Conservation (phyloP, 805 yeast genomes). For the Monosporozyma unispora region DNA sequence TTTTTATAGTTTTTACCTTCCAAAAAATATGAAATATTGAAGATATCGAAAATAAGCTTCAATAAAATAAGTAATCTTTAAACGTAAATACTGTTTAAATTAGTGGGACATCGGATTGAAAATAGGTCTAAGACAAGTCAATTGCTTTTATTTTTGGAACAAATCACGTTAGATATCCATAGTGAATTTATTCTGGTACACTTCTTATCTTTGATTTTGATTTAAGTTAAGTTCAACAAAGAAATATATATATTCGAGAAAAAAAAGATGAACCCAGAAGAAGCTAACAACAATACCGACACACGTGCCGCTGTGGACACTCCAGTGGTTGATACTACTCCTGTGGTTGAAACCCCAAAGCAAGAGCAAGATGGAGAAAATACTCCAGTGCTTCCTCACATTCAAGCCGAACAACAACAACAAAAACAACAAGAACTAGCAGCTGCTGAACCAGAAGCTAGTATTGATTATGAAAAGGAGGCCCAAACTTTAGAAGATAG, state of each 20-base stretch:
- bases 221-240: neutral
- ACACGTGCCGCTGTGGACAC: neutral
- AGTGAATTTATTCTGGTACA: neutral
- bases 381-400: neutral
- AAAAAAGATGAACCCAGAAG: neutral
- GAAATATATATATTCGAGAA: neutral
- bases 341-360: neutral
- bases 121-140: neutral
- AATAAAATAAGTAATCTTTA: neutral
- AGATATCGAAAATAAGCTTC: neutral
- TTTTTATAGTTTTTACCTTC: no score
- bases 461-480: slow-evolving; percentile 27
- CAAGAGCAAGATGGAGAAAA: neutral
- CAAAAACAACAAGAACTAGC: slow-evolving; percentile 6
- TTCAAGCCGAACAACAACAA: slow-evolving; percentile 14
- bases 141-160: neutral
- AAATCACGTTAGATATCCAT: neutral
- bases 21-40: neutral
- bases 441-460: neutral
- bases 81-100: neutral
- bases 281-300: neutral
- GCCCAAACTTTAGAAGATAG: slow-evolving; percentile 30
- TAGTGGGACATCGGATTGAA: neutral
- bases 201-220: neutral
- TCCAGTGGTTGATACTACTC: neutral